phyloP scores from a whole-genome alignment of 371 early-diverging fungal species.

The Rhizopus delemar region DNA sequence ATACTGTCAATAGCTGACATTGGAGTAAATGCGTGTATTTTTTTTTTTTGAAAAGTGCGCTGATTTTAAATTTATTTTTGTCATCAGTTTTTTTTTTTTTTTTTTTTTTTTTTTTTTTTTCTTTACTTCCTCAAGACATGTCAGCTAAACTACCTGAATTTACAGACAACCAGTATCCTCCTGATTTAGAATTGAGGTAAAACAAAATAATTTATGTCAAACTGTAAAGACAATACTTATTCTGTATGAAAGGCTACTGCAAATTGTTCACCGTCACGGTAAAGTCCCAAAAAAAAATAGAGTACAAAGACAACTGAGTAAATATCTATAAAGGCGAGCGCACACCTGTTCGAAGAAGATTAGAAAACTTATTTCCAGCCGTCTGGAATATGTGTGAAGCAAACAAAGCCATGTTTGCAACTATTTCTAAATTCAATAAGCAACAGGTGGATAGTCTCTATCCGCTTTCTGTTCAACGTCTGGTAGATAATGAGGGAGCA shows the following conservation, averaged over 20 bases:
- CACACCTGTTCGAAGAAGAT: conserved; percentile 51
- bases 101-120: conserved; percentile 6
- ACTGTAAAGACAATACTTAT: neutral
- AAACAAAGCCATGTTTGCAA: conserved; percentile 49
- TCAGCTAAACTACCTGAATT: conserved; percentile 36
- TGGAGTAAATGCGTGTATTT: no score
- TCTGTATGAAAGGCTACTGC: conserved; percentile 35
- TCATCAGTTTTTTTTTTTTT: neutral
- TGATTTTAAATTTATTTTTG: neutral
- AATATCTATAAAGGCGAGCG: conserved; percentile 45
- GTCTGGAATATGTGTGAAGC: conserved; percentile 59
- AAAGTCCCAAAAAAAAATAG: conserved; percentile 7
- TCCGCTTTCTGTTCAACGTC: conserved; percentile 27
- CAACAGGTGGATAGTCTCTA: conserved; percentile 4
- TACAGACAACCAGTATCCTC: conserved; percentile 25
- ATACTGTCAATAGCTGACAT: no score
- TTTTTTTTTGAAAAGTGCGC: no score
- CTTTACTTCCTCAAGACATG: conserved; percentile 20
- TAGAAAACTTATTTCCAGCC: conserved; percentile 44
- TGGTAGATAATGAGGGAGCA: conserved; percentile 35
- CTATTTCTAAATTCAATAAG: conserved; percentile 39
- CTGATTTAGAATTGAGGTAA: conserved; percentile 34
- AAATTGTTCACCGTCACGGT: conserved; percentile 64
- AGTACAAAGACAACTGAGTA: neutral
- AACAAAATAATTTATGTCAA: neutral